Evolutionary conservation across 2,329 filamentous ascomycete species (phyloP).

Genomic region (Claviceps digitariae): DNA sequence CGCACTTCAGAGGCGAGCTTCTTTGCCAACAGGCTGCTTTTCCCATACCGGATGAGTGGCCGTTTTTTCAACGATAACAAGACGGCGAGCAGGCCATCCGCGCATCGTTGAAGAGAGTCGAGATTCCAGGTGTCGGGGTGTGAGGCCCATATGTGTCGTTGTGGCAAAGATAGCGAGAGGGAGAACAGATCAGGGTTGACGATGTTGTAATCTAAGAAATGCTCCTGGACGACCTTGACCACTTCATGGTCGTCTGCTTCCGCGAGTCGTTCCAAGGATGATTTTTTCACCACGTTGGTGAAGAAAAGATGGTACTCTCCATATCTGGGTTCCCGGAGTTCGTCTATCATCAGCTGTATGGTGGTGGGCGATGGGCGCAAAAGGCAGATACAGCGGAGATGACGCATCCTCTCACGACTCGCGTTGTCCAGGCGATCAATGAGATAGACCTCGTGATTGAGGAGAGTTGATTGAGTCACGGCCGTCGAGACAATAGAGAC

Average conservation of each 20-base stretch:
- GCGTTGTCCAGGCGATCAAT: constrained; percentile 90
- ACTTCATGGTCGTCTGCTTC: constrained; percentile 98
- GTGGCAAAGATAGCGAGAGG: constrained; percentile 57
- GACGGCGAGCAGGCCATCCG: constrained; percentile 74
- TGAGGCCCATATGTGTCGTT: constrained; percentile 66
- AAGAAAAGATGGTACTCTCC: constrained; percentile 97
- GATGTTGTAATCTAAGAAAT: constrained; percentile 91
- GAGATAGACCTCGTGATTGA: constrained; percentile 95
- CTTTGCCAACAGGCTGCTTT: constrained; percentile 77
- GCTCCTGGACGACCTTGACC: constrained; percentile 84
- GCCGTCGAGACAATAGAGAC: constrained; percentile 89
- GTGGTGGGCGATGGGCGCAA: constrained; percentile 85
- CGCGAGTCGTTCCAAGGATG: constrained; percentile 79
- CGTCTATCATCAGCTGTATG: constrained; percentile 87
- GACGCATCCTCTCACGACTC: constrained; percentile 91
- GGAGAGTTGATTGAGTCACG: constrained; percentile 84
- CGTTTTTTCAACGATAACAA: constrained; percentile 91
- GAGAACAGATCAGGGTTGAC: constrained; percentile 91
- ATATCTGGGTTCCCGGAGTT: constrained; percentile 90
- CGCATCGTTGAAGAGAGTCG: constrained; percentile 72
- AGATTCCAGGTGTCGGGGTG: constrained; percentile 82
- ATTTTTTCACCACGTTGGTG: constrained; percentile 96
- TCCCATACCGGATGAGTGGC: constrained; percentile 84
- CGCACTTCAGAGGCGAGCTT: constrained; percentile 88
- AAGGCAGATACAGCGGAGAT: constrained; percentile 86